Base-by-base conservation (phyloP, 345 rosid species). In the Mangifera indica region DNA sequence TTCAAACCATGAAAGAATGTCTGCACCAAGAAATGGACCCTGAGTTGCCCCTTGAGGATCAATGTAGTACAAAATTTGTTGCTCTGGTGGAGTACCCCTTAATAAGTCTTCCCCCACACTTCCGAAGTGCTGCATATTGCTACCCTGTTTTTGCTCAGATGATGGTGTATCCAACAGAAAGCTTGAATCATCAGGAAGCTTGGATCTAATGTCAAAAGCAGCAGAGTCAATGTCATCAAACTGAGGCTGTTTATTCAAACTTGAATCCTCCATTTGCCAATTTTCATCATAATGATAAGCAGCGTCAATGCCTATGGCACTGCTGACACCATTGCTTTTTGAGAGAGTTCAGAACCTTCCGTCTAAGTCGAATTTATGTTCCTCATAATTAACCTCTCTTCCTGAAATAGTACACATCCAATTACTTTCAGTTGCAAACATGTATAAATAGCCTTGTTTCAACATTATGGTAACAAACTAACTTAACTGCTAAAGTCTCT, bases 21-120 rank as follows among this genome's bases (percentile, higher is more conserved):
- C n/a, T n/a, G n/a, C n/a, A n/a, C n/a, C n/a, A n/a, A n/a, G n/a
- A n/a, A n/a, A n/a, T 7, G 97, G 98, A 69, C 97, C 98, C 84
- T 94, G 97, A 63, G 81, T 82, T 54, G 68, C 80, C 64, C 97
- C 95, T 73, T 88, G 90, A 75, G 98, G 98, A 85, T 94, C 97
- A 70, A 87, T 67, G 77, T 94, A 94, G 79, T 58, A 85, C 77
- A 94, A 82, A 83, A 74, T 84, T 59, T 84, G 76, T 72, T 92
- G 93, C 67, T 90, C 97, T 9, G 84, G 82, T 11, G 69, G 81
- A 46, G 67, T 72, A 66, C 24, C 67, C 68, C 77, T 74, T 65
- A 74, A 81, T 3, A 69, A 49, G 34, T 77, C 77, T 53, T 73
- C 77, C 63, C 59, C 21, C 10, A 69, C 61, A n/a, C 58, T 65